Conservation (phyloP, 805 yeast genomes). For the Candida adriatica region DNA sequence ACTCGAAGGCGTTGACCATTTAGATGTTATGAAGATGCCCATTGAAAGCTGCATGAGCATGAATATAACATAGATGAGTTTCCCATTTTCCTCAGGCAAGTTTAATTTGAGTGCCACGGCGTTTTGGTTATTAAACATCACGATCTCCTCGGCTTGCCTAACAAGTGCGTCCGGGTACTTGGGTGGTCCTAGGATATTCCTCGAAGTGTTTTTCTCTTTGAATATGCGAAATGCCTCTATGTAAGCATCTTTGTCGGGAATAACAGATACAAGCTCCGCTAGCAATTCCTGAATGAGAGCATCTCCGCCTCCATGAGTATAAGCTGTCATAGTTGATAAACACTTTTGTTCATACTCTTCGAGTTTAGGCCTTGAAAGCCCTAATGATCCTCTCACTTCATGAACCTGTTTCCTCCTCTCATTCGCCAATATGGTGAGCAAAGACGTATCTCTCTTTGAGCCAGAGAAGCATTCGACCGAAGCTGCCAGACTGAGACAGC, state of each 20-base stretch:
- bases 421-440: too few species aligned
- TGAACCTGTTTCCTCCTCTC: too few species aligned
- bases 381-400: too few species aligned
- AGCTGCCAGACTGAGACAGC: not conserved
- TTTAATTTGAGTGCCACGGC: not conserved
- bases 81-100: slow-evolving; percentile 1
- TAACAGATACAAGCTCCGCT: not conserved
- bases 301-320: slow-evolving; percentile 1
- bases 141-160: not conserved
- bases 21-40: not conserved
- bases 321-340: slow-evolving; percentile 1
- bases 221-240: not conserved
- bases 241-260: not conserved
- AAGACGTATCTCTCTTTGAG: too few species aligned
- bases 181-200: slow-evolving; percentile 1
- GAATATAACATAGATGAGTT: not conserved
- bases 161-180: not conserved
- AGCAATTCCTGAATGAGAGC: not conserved
- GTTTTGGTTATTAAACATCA: not conserved
- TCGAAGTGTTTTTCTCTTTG: slow-evolving; percentile 1
- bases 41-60: not conserved
- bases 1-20: not conserved
- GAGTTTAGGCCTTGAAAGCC: not conserved
- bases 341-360: not conserved
- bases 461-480: slow-evolving; percentile 1